phyloP scores from a whole-genome alignment of 108 stramenopile genomes.

The Fistulifera pelliculosa region DNA sequence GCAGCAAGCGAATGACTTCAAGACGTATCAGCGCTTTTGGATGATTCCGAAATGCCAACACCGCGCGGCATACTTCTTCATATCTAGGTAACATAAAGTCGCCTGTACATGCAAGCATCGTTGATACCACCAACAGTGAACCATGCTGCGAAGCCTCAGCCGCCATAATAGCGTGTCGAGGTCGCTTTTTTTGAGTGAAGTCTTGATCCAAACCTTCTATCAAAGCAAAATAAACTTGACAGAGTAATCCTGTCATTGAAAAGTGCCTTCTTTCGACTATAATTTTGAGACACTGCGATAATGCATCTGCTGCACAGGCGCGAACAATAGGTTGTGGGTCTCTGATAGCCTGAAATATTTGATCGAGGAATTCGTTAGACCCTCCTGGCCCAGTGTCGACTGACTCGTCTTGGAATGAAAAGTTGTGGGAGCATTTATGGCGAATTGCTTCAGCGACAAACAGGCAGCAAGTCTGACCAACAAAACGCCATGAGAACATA shows the following conservation, averaged over 20 bases:
- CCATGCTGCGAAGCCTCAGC: slow-evolving; percentile 75
- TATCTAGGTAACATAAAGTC: slow-evolving; percentile 93
- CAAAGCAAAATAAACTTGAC: slow-evolving; percentile 58
- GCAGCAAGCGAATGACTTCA: slow-evolving; percentile 83
- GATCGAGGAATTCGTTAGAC: slow-evolving; percentile 83
- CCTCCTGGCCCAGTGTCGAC: slow-evolving; percentile 40
- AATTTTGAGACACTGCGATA: slow-evolving; percentile 72
- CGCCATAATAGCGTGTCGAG: slow-evolving; percentile 19
- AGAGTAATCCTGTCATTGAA: slow-evolving; percentile 55
- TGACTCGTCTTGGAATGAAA: slow-evolving; percentile 81
- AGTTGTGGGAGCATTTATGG: slow-evolving; percentile 83
- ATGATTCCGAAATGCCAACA: slow-evolving; percentile 66
- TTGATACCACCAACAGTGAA: slow-evolving; percentile 76
- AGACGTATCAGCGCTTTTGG: slow-evolving; percentile 63
- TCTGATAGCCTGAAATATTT: slow-evolving; percentile 70
- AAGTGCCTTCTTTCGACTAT: slow-evolving; percentile 61
- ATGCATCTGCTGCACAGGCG: slow-evolving; percentile 85
- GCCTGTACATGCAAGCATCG: slow-evolving; percentile 75
- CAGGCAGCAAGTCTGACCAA: slow-evolving; percentile 71
- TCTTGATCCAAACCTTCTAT: slow-evolving; percentile 55
- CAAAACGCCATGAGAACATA: slow-evolving; percentile 6
- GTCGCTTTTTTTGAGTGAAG: slow-evolving; percentile 13
- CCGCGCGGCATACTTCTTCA: slow-evolving; percentile 79
- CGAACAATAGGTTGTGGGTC: slow-evolving; percentile 86
- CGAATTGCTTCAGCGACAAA: slow-evolving; percentile 80